Base-by-base conservation (phyloP, 2,329 filamentous ascomycete species). In the Diplocarpon rosae region DNA sequence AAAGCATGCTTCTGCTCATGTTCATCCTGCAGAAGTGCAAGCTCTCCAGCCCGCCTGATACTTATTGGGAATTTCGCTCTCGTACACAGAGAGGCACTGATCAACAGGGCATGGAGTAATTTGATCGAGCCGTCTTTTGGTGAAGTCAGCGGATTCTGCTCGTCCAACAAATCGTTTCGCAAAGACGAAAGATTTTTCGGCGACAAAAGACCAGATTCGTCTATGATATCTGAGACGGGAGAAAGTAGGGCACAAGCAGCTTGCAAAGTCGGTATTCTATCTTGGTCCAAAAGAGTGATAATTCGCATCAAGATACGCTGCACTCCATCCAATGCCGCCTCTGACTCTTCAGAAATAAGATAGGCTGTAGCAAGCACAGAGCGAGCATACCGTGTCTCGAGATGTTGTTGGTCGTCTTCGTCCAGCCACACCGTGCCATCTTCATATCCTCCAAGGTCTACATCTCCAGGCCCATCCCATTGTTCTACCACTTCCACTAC, bases 391-490 rank as follows among this genome's bases (percentile, higher is more conserved):
- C 75, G 72, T 31, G 68, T 65, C 54, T 80, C 72, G 4, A 88
- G 66, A 50, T 76, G 71, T 29, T 69, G 66, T 52, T 78, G 73
- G 37, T 76, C 69, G 2, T 75, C 68, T 38, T 84, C 78, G 38
- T 73, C 71, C 39, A 86, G 60, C 65, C 76, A 76, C 38, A 70
- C 62, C 2, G 67, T 67, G 7, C 63, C 61, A 48, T 67, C 63
- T 33, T 72, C 70, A 52, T 72, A 75, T 11, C 73, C 75, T 3
- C 79, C 81, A 4, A 86, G 60, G 52, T 88, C 80, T 37, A 82
- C 70, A 56, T 89, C 84, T 6, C 68, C 67, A 0, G 83, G 82
- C 0, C 84, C 85, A 54, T 81, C 76, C 84, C 84, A 90, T 51
- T 83, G 74, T 48, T 79, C 73, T 29, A 88, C 66, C 7, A 74